Conservation (phyloP, 768 basidiomycete genomes). For the Rhodotorula paludigena region DNA sequence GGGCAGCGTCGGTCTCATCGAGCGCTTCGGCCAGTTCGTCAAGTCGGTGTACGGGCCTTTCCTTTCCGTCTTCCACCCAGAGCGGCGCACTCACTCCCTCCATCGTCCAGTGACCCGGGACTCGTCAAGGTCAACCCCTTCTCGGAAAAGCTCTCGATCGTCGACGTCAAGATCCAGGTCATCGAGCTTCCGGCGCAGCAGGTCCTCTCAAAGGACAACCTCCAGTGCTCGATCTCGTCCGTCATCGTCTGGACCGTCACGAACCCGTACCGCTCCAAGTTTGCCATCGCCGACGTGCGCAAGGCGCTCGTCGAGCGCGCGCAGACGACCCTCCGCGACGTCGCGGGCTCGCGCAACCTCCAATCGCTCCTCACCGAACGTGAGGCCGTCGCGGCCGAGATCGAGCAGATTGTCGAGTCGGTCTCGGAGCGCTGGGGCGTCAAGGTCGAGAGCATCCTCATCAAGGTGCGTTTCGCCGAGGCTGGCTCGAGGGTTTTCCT, state of each 20-base stretch:
- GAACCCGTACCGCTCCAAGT: conserved; percentile 88
- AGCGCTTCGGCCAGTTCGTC: conserved; percentile 93
- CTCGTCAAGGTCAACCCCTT: conserved; percentile 86
- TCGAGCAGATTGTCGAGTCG: conserved; percentile 85
- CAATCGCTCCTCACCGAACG: conserved; percentile 95
- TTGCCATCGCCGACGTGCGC: conserved; percentile 84
- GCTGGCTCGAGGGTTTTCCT: conserved; percentile 40
- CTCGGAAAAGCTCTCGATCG: conserved; percentile 75
- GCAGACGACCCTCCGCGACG: conserved; percentile 93
- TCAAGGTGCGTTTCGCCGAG: too few relatives aligned
- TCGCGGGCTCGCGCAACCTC: conserved; percentile 90
- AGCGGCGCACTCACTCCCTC: not conserved
- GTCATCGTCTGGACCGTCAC: conserved; percentile 52
- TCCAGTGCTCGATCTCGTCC: conserved; percentile 34
- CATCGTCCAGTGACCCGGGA: conserved; percentile 44
- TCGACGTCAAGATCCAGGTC: conserved; percentile 96
- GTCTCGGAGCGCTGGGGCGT: conserved; percentile 79
- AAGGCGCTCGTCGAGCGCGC: conserved; percentile 77
- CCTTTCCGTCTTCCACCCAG: conserved; percentile 66
- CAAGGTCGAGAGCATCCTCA: conserved; percentile 81
- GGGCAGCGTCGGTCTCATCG: conserved; percentile 83
- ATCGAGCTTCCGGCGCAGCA: conserved; percentile 73
- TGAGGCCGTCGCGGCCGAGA: conserved; percentile 91
- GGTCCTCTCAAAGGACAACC: conserved; percentile 63
- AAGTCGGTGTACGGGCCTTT: conserved; percentile 48